Evolutionary conservation across 1,284 basidiomycete genomes (phyloP).

Genomic region (Schizophyllum commune): DNA sequence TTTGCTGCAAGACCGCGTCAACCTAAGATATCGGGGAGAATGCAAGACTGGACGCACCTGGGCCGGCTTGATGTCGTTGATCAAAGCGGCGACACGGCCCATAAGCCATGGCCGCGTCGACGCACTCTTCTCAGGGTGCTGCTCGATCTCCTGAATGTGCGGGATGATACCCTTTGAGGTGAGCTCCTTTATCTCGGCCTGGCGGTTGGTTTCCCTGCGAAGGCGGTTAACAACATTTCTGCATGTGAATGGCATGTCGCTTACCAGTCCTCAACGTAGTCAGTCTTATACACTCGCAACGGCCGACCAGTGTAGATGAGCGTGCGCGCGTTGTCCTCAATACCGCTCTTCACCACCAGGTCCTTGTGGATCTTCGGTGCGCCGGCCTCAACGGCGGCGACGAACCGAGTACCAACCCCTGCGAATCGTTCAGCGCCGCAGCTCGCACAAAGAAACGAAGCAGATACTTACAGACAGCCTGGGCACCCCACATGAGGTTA

Average conservation of each 20-base stretch:
- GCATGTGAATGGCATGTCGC: slow-evolving; percentile 14
- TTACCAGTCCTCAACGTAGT: slow-evolving; percentile 75
- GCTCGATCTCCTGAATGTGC: slow-evolving; percentile 58
- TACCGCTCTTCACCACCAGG: slow-evolving; percentile 52
- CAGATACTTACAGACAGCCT: slow-evolving; percentile 60
- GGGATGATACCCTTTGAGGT: slow-evolving; percentile 76
- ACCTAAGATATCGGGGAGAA: not conserved
- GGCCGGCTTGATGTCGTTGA: slow-evolving; percentile 75
- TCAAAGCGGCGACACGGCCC: slow-evolving; percentile 79
- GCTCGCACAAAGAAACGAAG: not conserved
- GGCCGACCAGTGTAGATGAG: slow-evolving; percentile 87
- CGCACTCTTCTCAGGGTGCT: slow-evolving; percentile 65
- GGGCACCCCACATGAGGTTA: slow-evolving; percentile 77
- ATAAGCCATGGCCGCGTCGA: slow-evolving; percentile 56
- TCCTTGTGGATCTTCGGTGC: slow-evolving; percentile 85
- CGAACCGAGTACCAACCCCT: slow-evolving; percentile 81
- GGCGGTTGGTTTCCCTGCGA: slow-evolving; percentile 53
- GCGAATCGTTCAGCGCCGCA: slow-evolving; percentile 5
- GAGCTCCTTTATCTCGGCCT: slow-evolving; percentile 68
- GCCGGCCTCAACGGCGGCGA: slow-evolving; percentile 73
- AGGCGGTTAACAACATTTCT: not conserved
- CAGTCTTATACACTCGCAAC: slow-evolving; percentile 72
- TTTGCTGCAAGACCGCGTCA: not conserved
- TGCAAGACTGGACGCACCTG: slow-evolving; percentile 26
- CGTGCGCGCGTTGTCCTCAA: slow-evolving; percentile 70